These are phyloP conservation scores for Avena atlantica DNA, from an alignment of 176 grass and related monocot genomes.

Conservation along the genomic window DNA sequence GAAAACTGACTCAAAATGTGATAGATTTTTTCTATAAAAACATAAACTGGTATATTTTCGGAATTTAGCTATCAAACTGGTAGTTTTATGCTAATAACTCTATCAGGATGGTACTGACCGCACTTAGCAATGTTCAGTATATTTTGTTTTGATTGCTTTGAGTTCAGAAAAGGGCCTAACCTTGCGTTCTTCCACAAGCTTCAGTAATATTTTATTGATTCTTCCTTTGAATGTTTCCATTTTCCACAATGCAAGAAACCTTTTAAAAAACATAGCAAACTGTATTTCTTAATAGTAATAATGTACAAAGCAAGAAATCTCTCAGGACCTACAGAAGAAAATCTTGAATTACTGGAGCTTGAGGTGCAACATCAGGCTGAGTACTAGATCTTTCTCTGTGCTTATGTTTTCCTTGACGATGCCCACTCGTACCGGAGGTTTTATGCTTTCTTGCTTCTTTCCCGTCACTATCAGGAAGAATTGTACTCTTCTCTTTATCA, in stretches of 20 bases:
- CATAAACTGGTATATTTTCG: too few relatives aligned
- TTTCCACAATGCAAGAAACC: background rate
- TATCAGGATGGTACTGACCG: background rate
- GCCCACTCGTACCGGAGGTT: conserved; percentile 56
- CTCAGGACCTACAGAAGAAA: conserved; percentile 73
- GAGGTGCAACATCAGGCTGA: conserved; percentile 46
- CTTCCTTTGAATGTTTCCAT: background rate
- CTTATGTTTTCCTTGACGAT: conserved; percentile 61
- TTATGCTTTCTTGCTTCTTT: conserved; percentile 53
- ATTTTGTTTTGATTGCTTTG: background rate
- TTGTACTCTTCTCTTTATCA: conserved; percentile 58
- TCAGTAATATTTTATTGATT: conserved; percentile 54
- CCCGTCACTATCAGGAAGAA: conserved; percentile 54
- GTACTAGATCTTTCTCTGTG: conserved; percentile 57
- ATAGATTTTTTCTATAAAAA: too few relatives aligned
- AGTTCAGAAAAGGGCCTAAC: conserved; percentile 17
- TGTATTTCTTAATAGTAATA: conserved; percentile 31
- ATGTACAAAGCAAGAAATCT: conserved; percentile 39
- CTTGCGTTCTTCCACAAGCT: conserved; percentile 62
- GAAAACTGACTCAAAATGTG: too few relatives aligned
- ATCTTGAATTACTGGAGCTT: conserved; percentile 80
- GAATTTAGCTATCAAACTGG: too few relatives aligned
- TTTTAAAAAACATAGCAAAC: conserved; percentile 37
- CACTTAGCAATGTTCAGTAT: background rate
- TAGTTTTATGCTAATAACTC: too few relatives aligned